These are phyloP conservation scores for Tetracladium setigerum DNA, from an alignment of 495 filamentous ascomycete genomes.

Conservation along the genomic window DNA sequence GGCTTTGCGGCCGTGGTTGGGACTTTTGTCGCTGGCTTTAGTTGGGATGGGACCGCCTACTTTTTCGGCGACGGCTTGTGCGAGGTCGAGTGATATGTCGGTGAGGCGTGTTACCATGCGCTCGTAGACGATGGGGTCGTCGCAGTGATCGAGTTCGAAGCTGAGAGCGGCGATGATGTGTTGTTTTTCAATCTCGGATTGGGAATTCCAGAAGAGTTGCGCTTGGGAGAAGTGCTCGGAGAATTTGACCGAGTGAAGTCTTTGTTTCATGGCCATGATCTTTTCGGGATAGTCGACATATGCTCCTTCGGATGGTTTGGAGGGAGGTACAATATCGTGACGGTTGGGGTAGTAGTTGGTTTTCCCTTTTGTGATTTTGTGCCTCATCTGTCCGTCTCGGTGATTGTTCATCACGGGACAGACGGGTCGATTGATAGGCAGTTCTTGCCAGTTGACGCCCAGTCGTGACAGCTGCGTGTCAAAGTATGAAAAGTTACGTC, in stretches of 20 bases:
- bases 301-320: constrained; percentile 48
- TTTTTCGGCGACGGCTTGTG: constrained; percentile 58
- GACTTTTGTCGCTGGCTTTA: constrained; percentile 31
- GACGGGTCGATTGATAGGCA: constrained; percentile 70
- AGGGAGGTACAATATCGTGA: constrained; percentile 55
- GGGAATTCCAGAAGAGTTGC: constrained; percentile 73
- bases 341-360: constrained; percentile 92
- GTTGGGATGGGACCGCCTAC: constrained; percentile 58
- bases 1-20: constrained; percentile 62
- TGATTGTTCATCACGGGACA: constrained; percentile 81
- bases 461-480: constrained; percentile 82
- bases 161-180: constrained; percentile 64
- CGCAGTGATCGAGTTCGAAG: constrained; percentile 88
- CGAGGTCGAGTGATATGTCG: constrained; percentile 66
- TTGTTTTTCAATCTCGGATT: constrained; percentile 59
- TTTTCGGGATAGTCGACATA: constrained; percentile 63
- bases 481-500: constrained; percentile 80
- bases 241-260: constrained; percentile 70
- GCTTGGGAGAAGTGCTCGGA: constrained; percentile 69
- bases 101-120: constrained; percentile 62
- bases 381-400: constrained; percentile 61
- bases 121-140: constrained; percentile 73
- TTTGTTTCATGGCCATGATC: constrained; percentile 61
- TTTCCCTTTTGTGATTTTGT: constrained; percentile 48
- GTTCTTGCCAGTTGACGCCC: constrained; percentile 77